phyloP scores from a whole-genome alignment of 2,329 filamentous ascomycete genomes.

The Magnaporthiopsis incrustans region DNA sequence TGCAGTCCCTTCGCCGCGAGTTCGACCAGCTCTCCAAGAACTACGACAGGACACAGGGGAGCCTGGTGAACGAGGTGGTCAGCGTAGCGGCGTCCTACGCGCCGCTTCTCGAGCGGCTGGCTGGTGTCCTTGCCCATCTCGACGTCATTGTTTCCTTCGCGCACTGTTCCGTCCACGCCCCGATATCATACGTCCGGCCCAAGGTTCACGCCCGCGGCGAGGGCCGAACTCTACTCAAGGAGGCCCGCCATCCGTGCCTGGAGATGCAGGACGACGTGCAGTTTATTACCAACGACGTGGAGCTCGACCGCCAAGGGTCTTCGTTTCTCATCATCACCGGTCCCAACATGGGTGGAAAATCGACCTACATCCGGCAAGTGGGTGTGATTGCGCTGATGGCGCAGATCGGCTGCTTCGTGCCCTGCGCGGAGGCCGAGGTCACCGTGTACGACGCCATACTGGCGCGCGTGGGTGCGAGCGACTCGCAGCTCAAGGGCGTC shows the following conservation, averaged over 20 bases:
- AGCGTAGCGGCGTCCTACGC: conserved; percentile 90
- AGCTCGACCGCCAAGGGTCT: conserved; percentile 66
- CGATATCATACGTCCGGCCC: conserved; percentile 82
- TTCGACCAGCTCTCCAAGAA: conserved; percentile 90
- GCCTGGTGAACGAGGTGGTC: conserved; percentile 87
- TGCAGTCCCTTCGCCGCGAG: conserved; percentile 76
- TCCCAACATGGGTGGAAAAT: conserved; percentile 98
- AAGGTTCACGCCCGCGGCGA: conserved; percentile 83
- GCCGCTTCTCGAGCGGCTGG: conserved; percentile 83
- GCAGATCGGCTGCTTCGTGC: conserved; percentile 93
- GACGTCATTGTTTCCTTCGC: conserved; percentile 94
- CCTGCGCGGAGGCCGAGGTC: conserved; percentile 80
- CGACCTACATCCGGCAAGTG: conserved; percentile 95
- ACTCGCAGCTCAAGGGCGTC: conserved; percentile 95
- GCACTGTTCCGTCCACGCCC: conserved; percentile 87
- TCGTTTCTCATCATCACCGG: conserved; percentile 96
- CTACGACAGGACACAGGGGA: conserved; percentile 90
- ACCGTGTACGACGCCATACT: conserved; percentile 97
- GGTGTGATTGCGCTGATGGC: conserved; percentile 97
- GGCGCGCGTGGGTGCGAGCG: conserved; percentile 88
- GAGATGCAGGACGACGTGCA: conserved; percentile 98
- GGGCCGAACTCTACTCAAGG: conserved; percentile 82
- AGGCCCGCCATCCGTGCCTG: conserved; percentile 93
- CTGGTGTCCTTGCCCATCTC: conserved; percentile 80
- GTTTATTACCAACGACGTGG: conserved; percentile 97